phyloP scores from a whole-genome alignment of 2,329 filamentous ascomycete genomes.

The Podosphaera fusca region DNA sequence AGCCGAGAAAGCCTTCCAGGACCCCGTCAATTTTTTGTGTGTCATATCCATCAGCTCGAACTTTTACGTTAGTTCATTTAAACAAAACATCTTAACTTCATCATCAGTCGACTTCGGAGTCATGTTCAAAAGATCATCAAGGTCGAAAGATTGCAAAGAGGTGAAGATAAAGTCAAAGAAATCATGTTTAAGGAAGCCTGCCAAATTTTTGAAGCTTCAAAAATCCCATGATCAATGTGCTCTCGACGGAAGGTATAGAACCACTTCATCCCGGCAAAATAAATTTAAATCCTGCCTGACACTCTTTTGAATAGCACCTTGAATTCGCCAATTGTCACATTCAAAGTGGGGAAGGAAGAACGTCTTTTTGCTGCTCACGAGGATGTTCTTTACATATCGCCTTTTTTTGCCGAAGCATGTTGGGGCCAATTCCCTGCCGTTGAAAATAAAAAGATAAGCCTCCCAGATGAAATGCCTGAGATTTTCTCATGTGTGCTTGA shows the following conservation, averaged over 20 bases:
- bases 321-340: conserved; percentile 51
- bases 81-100: conserved; percentile 13
- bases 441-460: conserved; percentile 45
- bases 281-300: background rate
- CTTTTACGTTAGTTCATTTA: conserved; percentile 16
- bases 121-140: conserved; percentile 90
- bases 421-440: conserved; percentile 38
- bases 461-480: conserved; percentile 71
- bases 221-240: conserved; percentile 46
- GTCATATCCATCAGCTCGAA: conserved; percentile 13
- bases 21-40: conserved; percentile 19
- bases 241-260: conserved; percentile 23
- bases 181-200: conserved; percentile 44
- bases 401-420: conserved; percentile 50
- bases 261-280: background rate
- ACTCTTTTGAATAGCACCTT: conserved; percentile 22
- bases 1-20: conserved; percentile 17
- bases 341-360: conserved; percentile 59
- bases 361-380: conserved; percentile 83
- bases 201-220: conserved; percentile 68
- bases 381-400: conserved; percentile 54
- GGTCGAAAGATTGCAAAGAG: conserved; percentile 64
- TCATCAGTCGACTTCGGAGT: conserved; percentile 17
- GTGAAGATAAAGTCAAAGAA: conserved; percentile 73
- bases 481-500: conserved; percentile 80